Base-by-base conservation (phyloP, 805 yeast genomes). In the Metschnikowia corniflorae region DNA sequence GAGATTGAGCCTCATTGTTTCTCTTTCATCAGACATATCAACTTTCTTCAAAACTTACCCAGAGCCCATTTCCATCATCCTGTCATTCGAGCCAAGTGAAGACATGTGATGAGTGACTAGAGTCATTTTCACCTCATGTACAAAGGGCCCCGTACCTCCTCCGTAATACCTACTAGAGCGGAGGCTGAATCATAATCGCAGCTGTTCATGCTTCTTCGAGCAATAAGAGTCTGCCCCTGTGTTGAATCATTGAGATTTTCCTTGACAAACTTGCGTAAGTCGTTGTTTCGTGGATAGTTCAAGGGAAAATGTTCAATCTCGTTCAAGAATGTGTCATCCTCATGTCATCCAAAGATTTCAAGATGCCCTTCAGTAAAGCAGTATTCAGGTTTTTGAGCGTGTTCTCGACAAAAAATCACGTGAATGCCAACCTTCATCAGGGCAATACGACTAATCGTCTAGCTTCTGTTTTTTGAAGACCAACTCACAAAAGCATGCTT, bases 161-260 rank as follows among this genome's bases (percentile, higher is more conserved):
- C n/a, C n/a, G n/a, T n/a, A n/a, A 53, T 39, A 4, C 49, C 40
- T n/a, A 61, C 35, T 7, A 66, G 35, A 2, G 33, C 37, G 3
- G 47, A 33, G 1, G 67, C 51, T 24, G 61, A 54, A 4, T 45
- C 40, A 38, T 43, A 45, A 26, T 63, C 40, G 10, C 54, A 47
- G 31, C 51, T 51, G 40, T 65, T 61, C 46, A 55, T 49, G 23
- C 63, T 48, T 29, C 65, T 49, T 21, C 70, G 38, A 5, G 58
- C 51, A 12, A 65, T 45, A 25, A 49, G 37, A 42, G 30, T 54
- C 53, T 43, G 59, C 57, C 30, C 59, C 55, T 5, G 58, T 35
- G 35, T 51, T 53, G 27, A 65, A 42, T 2, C 21, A 13, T 31
- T 14, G 6, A 47, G 36, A 13, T 40, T 35, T 8, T 35, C 35